Percentiles rank a stretch among this genome's conserved stretches.
These are phyloP conservation scores for Filosporella fistucella DNA, from an alignment of 495 filamentous ascomycete species.

Conservation along the genomic window DNA sequence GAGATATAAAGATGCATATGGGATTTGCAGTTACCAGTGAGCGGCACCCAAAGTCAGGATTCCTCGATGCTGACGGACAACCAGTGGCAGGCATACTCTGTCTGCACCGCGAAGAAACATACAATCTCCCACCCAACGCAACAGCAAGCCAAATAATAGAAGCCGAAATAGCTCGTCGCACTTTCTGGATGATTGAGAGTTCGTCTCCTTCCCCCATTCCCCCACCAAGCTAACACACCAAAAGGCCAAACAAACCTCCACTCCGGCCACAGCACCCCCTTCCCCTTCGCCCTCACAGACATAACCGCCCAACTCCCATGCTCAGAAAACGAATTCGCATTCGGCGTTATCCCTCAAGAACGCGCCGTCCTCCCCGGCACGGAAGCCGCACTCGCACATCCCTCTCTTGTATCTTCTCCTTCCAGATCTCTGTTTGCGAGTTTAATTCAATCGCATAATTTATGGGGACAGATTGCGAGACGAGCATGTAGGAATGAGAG, in stretches of 20 bases:
- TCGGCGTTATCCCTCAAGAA: slow-evolving; percentile 33
- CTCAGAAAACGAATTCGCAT: slow-evolving; percentile 41
- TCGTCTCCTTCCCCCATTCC: too few species aligned
- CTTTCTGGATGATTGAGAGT: slow-evolving; percentile 34
- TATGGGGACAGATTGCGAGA: slow-evolving; percentile 44
- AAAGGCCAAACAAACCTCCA: slow-evolving; percentile 49
- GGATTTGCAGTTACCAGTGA: slow-evolving; percentile 46
- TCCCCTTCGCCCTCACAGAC: slow-evolving; percentile 40
- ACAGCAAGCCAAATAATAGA: slow-evolving; percentile 12
- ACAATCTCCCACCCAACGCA: slow-evolving; percentile 16
- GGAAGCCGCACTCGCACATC: slow-evolving; percentile 38
- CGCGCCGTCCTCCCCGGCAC: slow-evolving; percentile 48
- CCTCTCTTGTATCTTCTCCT: slow-evolving; percentile 31
- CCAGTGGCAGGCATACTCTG: slow-evolving; percentile 45
- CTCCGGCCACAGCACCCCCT: slow-evolving; percentile 39
- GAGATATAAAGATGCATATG: slow-evolving; percentile 48
- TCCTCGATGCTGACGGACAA: too few species aligned
- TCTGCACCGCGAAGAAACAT: slow-evolving; percentile 47
- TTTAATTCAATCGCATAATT: slow-evolving; percentile 43
- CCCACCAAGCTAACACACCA: too few species aligned
- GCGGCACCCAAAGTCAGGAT: too few species aligned
- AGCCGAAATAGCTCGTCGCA: slow-evolving; percentile 11
- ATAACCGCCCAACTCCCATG: slow-evolving; percentile 45
- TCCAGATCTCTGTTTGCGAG: slow-evolving; percentile 43
- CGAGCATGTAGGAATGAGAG: slow-evolving; percentile 21